A percentile compares a stretch with the other conserved stretches of the same genome.
Evolutionary conservation across 1,284 basidiomycete species (phyloP).

Genomic region (Malassezia furfur): DNA sequence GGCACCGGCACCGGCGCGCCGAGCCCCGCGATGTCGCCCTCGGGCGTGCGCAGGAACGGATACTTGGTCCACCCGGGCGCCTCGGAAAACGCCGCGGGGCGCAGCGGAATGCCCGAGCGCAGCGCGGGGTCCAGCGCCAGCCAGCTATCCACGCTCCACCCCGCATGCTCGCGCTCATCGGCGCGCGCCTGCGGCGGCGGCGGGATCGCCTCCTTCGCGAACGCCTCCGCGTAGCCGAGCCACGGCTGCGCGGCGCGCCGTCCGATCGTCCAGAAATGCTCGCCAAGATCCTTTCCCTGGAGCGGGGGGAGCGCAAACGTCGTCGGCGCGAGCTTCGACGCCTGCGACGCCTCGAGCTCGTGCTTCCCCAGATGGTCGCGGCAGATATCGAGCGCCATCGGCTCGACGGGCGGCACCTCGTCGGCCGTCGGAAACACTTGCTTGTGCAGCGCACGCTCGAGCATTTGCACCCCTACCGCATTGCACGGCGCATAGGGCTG

Average conservation of each 20-base stretch:
- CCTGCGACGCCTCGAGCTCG: slow-evolving; percentile 67
- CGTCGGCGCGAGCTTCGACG: slow-evolving; percentile 68
- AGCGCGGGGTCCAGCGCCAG: slow-evolving; percentile 29
- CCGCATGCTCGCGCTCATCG: slow-evolving; percentile 17
- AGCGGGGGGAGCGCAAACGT: slow-evolving; percentile 73
- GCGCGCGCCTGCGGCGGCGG: slow-evolving; percentile 52
- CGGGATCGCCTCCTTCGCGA: slow-evolving; percentile 57
- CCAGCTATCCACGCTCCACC: slow-evolving; percentile 31
- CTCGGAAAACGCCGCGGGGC: slow-evolving; percentile 62
- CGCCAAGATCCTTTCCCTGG: slow-evolving; percentile 69
- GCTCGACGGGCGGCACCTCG: slow-evolving; percentile 57
- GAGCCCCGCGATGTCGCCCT: slow-evolving; percentile 23
- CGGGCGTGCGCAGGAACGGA: slow-evolving; percentile 50
- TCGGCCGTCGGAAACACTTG: slow-evolving; percentile 67
- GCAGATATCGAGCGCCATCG: slow-evolving; percentile 63
- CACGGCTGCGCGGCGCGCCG: slow-evolving; percentile 67
- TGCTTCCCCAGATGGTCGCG: slow-evolving; percentile 68
- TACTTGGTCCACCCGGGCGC: slow-evolving; percentile 87
- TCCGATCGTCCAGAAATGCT: slow-evolving; percentile 83
- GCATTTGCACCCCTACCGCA: slow-evolving; percentile 80
- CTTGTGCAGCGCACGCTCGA: slow-evolving; percentile 66
- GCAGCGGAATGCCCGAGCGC: slow-evolving; percentile 25
- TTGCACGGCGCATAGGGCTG: slow-evolving; percentile 55
- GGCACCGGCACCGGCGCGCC: slow-evolving; percentile 45
- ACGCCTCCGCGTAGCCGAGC: slow-evolving; percentile 62